A percentile compares a stretch with the other conserved stretches of the same genome.
phyloP scores from a whole-genome alignment of 306 rosid genomes.

The Benincasa hispida region DNA sequence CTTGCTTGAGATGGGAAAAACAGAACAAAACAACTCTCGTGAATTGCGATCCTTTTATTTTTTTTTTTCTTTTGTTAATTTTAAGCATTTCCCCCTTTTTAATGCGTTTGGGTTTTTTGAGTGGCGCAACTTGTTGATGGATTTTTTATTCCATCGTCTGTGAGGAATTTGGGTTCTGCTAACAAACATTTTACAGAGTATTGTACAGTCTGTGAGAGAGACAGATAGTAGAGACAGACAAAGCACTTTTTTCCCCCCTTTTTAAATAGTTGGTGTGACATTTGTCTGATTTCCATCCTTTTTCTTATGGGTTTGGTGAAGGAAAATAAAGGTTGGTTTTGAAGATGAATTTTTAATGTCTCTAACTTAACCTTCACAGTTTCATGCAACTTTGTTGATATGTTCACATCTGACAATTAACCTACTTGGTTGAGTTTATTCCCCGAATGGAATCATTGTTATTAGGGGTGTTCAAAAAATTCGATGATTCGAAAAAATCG shows the following conservation, averaged over 20 bases:
- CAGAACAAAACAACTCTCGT: background rate
- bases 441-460: too few species aligned
- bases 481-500: too few species aligned
- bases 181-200: conserved; percentile 4
- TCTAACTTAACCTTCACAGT: background rate
- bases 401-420: background rate
- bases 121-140: conserved; percentile 7
- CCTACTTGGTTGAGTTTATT: background rate
- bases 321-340: background rate
- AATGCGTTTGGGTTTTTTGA: conserved; percentile 1
- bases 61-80: background rate
- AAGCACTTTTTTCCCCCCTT: background rate
- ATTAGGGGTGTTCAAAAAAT: too few species aligned
- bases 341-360: background rate
- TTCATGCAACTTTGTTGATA: background rate
- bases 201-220: conserved; percentile 5
- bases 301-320: background rate
- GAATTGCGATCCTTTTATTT: background rate
- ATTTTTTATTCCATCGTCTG: conserved; percentile 1
- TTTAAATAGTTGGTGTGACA: background rate
- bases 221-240: background rate
- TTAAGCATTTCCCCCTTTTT: too few species aligned
- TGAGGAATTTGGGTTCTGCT: conserved; percentile 2
- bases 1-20: background rate
- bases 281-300: background rate